Evolutionary conservation across 768 basidiomycete species (phyloP).

Genomic region (Leccinellum albellum): DNA sequence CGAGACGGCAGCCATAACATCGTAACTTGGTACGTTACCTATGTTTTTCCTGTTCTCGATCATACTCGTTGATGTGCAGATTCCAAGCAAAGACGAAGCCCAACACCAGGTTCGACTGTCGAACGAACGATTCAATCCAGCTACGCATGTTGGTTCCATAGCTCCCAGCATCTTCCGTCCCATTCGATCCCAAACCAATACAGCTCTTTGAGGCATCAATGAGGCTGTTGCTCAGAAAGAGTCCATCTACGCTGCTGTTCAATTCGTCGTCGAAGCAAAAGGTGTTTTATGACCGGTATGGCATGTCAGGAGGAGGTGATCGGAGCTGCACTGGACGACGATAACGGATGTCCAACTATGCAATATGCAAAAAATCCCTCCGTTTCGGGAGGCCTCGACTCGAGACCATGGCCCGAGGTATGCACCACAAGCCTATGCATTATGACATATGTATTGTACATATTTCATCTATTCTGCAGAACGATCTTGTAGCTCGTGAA

Average conservation of each 20-base stretch:
- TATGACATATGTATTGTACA: neutral
- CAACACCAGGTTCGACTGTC: slow-evolving; percentile 52
- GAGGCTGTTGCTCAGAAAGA: slow-evolving; percentile 65
- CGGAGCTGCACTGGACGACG: slow-evolving; percentile 29
- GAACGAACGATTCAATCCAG: slow-evolving; percentile 61
- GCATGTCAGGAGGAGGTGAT: slow-evolving; percentile 73
- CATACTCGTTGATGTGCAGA: slow-evolving; percentile 9
- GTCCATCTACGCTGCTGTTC: slow-evolving; percentile 74
- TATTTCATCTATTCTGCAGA: neutral
- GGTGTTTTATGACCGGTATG: slow-evolving; percentile 78
- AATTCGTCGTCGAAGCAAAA: slow-evolving; percentile 57
- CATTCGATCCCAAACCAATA: slow-evolving; percentile 55
- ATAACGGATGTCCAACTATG: neutral
- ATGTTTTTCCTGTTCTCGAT: neutral
- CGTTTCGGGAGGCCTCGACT: neutral
- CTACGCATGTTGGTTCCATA: slow-evolving; percentile 46
- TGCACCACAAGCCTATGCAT: neutral
- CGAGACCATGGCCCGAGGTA: neutral
- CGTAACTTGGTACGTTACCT: slow-evolving; percentile 65
- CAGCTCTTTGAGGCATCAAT: slow-evolving; percentile 60
- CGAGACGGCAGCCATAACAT: slow-evolving; percentile 82
- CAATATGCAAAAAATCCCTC: neutral
- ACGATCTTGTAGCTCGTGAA: neutral
- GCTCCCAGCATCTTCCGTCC: slow-evolving; percentile 66
- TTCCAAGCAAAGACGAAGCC: slow-evolving; percentile 75